Evolutionary conservation across 768 basidiomycete species (phyloP), one percentile per base, ranked within the genome.

Genomic region (Lentinula edodes): DNA sequence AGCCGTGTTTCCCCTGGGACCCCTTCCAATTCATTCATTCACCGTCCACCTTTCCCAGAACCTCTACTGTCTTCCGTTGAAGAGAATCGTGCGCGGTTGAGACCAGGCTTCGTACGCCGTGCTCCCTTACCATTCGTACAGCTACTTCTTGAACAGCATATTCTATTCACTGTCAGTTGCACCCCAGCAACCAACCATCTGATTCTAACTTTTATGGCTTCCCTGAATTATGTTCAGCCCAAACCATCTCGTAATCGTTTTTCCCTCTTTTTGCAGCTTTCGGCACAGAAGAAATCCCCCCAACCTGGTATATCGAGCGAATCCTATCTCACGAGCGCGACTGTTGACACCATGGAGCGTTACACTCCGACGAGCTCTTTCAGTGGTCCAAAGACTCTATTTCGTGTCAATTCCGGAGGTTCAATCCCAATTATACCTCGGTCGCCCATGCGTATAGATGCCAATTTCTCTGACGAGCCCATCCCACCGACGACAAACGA

Each of bases 401-500:
- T 54, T 23, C 32, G 23, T 38, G 34, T 23, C 38, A 42, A 50
- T 10, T 36, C 45, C 18, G 58, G 34, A 35, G 9, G 46, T 38
- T 13, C 28, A 52, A 58, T 42, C 52, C 55, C 57, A 57, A 20
- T 15, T 36, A 51, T 41, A 20, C 46, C 42, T 15, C 46, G 18
- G 38, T 57, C 59, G 42, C 62, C n/a, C 36, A 53, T 61, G 52
- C 55, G 34, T 32, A 18, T 61, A 64, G 62, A 23, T 66, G 10
- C 55, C 9, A 39, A 5, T 13, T 39, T 39, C 13, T 39, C 13
- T 65, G 55, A 59, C 20, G 52, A 66, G 23, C 60, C 57, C 43
- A 52, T 69, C 12, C 69, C 72, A 38, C 67, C 70, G 41, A 74
- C 70, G 28, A 64, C 67, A 18, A 76, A 77, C 64, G 70, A 72